Base-by-base conservation (phyloP, 768 basidiomycete species). In the Tylopilus balloui region DNA sequence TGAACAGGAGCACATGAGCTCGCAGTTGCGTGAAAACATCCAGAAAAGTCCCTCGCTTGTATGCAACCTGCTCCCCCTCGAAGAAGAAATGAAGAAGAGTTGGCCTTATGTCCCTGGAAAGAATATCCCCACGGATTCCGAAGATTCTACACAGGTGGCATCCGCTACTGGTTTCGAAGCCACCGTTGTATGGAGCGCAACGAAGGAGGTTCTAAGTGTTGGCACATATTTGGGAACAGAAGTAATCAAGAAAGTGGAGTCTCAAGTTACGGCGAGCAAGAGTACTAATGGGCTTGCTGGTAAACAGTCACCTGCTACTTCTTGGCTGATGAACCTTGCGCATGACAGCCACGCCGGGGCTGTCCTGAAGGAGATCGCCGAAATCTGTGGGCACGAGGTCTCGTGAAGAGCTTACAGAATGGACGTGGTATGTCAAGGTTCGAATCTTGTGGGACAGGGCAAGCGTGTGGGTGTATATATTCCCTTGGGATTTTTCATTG, bases 11-110 rank as follows among this genome's bases (percentile, higher is more conserved):
- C 50, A 58, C 14, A 52, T 74, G 7, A 56, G 63, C 42, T 64
- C 71, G 5, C 56, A 65, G 15, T 54, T 83, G 25, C 56, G 51
- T 14, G 54, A 62, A 14, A 63, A 59, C 13, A 42, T 85, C 19
- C 56, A 63, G 35, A 60, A 67, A n/a, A 61, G 78, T 49, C 78
- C 78, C 2, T 60, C 65, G 6, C 54, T 85, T 3, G 53, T 86
- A 14, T 62, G 56, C 37, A 6, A 58, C 6, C 69, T 86, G 1
- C 60, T 72, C 19, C 75, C 76, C 4, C 57, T 84, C n/a, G 84
- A 86, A 60, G 67, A 74, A 49, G 69, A 73, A 40, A 61, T 82
- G 43, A 74, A 70, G 62, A 57, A 48, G 25, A 63, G 65, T 28
- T 84, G 83, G 83, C 68, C 71, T 1, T 76, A 67, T 47, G 59